These are phyloP conservation scores for Colletotrichum coccodes DNA, from an alignment of 2,329 filamentous ascomycete species.

Conservation along the genomic window DNA sequence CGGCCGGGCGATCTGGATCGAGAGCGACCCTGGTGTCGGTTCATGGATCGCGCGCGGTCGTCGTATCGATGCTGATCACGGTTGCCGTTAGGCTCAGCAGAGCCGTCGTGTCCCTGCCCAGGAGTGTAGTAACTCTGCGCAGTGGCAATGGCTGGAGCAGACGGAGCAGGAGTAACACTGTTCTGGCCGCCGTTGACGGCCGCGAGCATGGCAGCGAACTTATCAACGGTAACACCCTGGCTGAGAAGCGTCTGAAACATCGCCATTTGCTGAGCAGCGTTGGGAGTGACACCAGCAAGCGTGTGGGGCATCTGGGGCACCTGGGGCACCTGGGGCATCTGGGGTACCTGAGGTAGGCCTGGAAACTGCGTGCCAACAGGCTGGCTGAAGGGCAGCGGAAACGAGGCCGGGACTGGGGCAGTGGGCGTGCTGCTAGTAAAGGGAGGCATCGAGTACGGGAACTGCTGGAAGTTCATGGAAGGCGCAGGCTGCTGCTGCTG, in stretches of 20 bases:
- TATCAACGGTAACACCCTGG: constrained; percentile 81
- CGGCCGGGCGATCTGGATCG: constrained; percentile 84
- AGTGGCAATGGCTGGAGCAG: constrained; percentile 49
- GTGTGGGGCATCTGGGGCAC: constrained; percentile 37
- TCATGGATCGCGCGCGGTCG: constrained; percentile 71
- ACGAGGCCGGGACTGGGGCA: constrained; percentile 66
- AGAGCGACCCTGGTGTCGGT: constrained; percentile 70
- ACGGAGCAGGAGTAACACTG: constrained; percentile 43
- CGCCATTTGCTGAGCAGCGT: constrained; percentile 71
- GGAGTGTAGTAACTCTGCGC: constrained; percentile 10
- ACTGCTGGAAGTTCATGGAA: constrained; percentile 1
- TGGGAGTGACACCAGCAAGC: constrained; percentile 56
- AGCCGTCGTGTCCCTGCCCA: constrained; percentile 40
- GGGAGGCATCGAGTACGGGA: constrained; percentile 35
- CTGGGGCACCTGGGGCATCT: background rate
- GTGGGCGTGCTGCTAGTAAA: constrained; percentile 51
- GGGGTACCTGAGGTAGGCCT: constrained; percentile 39
- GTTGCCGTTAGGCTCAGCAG: constrained; percentile 51
- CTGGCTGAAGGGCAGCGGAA: constrained; percentile 50
- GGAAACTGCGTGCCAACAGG: constrained; percentile 37
- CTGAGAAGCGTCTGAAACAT: constrained; percentile 80
- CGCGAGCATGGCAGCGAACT: constrained; percentile 72
- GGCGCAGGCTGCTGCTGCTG: constrained; percentile 6
- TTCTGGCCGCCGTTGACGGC: constrained; percentile 54
- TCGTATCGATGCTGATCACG: constrained; percentile 67